Percentiles rank a stretch among this genome's conserved stretches.
phyloP scores from a whole-genome alignment of 2,329 filamentous ascomycete species.

The Xylaria sp. region DNA sequence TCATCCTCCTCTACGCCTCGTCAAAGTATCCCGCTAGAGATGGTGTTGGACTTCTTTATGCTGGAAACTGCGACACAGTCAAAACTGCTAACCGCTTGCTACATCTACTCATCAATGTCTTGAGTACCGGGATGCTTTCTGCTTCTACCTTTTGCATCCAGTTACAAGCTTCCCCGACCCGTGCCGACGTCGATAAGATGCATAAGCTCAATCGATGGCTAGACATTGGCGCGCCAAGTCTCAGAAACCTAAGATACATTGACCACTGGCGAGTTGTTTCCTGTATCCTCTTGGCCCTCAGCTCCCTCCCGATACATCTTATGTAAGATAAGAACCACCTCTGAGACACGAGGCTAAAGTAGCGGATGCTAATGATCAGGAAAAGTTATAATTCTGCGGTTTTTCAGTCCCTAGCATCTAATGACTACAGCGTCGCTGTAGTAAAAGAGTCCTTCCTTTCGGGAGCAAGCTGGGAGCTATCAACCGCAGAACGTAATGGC shows the following conservation, averaged over 20 bases:
- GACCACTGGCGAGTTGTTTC: conserved; percentile 10
- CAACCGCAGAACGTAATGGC: conserved; percentile 28
- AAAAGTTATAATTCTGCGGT: conserved; percentile 31
- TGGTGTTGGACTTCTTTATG: conserved; percentile 27
- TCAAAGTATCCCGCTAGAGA: conserved; percentile 11
- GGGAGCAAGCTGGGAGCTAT: conserved; percentile 20
- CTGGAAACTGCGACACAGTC: conserved; percentile 20
- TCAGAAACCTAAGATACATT: conserved; percentile 27
- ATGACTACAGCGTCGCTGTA: conserved; percentile 27
- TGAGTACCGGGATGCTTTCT: conserved; percentile 25
- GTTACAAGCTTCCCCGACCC: conserved; percentile 25
- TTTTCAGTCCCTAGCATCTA: conserved; percentile 30
- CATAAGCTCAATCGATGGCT: conserved; percentile 21
- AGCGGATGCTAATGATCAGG: background rate
- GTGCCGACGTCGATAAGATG: conserved; percentile 22
- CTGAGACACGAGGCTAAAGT: background rate
- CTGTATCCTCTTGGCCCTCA: conserved; percentile 19
- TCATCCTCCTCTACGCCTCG: conserved; percentile 8
- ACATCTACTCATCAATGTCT: conserved; percentile 24
- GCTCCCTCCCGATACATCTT: conserved; percentile 29
- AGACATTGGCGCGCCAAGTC: conserved; percentile 29
- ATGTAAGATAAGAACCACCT: conserved; percentile 14
- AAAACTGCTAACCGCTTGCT: conserved; percentile 17
- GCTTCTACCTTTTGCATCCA: conserved; percentile 27
- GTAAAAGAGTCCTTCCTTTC: conserved; percentile 28